Conservation (phyloP, 2,329 filamentous ascomycete genomes). For the Alternaria triticimaculans region DNA sequence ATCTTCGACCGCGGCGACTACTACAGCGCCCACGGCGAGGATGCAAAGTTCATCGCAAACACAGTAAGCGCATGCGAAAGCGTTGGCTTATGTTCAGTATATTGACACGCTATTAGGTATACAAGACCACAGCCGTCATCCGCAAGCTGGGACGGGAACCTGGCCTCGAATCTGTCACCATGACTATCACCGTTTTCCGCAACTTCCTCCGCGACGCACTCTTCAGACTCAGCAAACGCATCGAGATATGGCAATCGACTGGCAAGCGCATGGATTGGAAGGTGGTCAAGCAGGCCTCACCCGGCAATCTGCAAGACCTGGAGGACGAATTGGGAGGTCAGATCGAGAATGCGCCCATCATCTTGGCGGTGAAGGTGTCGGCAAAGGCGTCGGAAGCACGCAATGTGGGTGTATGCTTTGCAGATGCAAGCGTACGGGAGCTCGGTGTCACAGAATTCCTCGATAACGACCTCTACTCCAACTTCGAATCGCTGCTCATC, state of each 20-base stretch:
- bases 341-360: conserved; percentile 89
- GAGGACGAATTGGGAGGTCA: conserved; percentile 92
- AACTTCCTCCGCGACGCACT: conserved; percentile 95
- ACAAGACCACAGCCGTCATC: conserved; percentile 96
- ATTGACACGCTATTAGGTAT: conserved; percentile 64
- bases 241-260: conserved; percentile 86
- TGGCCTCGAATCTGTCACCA: conserved; percentile 90
- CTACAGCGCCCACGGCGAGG: conserved; percentile 90
- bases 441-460: conserved; percentile 96
- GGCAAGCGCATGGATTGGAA: conserved; percentile 87
- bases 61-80: conserved; percentile 53
- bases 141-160: conserved; percentile 85
- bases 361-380: conserved; percentile 90
- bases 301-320: conserved; percentile 94
- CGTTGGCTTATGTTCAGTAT: too few species aligned
- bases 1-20: conserved; percentile 95
- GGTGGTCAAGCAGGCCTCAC: conserved; percentile 85
- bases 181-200: conserved; percentile 92
- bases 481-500: conserved; percentile 95
- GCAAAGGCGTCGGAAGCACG: conserved; percentile 86
- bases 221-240: conserved; percentile 85
- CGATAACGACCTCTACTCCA: conserved; percentile 98
- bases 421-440: conserved; percentile 94
- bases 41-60: conserved; percentile 83
- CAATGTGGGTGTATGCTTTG: conserved; percentile 93